Evolutionary conservation across 2,329 filamentous ascomycete genomes (phyloP).

Genomic region (Chalaropsis ovoidea): DNA sequence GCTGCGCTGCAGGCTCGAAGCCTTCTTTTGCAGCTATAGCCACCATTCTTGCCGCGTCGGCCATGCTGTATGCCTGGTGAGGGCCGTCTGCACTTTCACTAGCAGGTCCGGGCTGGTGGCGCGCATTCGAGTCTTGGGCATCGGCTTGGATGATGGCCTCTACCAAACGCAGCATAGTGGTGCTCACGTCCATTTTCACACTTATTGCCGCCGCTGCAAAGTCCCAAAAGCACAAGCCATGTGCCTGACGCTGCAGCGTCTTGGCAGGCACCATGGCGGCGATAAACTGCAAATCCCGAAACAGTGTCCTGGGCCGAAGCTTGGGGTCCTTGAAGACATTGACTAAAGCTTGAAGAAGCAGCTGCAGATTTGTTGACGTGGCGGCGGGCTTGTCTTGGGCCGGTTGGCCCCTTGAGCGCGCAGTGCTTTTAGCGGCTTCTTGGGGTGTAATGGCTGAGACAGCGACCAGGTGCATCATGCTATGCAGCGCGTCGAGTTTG

Average conservation of each 20-base stretch:
- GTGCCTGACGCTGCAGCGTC: slow-evolving; percentile 51
- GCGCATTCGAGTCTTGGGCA: slow-evolving; percentile 27
- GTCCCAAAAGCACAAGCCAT: slow-evolving; percentile 78
- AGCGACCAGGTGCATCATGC: slow-evolving; percentile 71
- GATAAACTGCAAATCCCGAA: slow-evolving; percentile 70
- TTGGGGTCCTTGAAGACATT: slow-evolving; percentile 56
- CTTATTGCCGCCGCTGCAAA: slow-evolving; percentile 78
- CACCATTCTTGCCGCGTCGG: slow-evolving; percentile 80
- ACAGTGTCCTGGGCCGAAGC: slow-evolving; percentile 68
- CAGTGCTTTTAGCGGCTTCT: slow-evolving; percentile 44
- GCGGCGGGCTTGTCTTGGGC: slow-evolving; percentile 43
- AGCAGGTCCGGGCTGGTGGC: slow-evolving; percentile 33
- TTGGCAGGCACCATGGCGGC: slow-evolving; percentile 53
- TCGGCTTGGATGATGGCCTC: slow-evolving; percentile 50
- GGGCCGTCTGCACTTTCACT: background rate
- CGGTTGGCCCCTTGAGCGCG: background rate
- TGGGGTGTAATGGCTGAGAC: slow-evolving; percentile 59
- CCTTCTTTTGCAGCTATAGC: slow-evolving; percentile 91
- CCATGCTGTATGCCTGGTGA: slow-evolving; percentile 55
- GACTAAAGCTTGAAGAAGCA: slow-evolving; percentile 56
- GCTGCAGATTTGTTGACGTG: slow-evolving; percentile 42
- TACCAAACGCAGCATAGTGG: slow-evolving; percentile 59
- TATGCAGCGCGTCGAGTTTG: slow-evolving; percentile 73
- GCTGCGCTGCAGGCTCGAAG: slow-evolving; percentile 67
- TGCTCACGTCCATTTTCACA: slow-evolving; percentile 77